phyloP scores from a whole-genome alignment of 371 early-diverging fungal genomes.

The Rhizopus microsporus region DNA sequence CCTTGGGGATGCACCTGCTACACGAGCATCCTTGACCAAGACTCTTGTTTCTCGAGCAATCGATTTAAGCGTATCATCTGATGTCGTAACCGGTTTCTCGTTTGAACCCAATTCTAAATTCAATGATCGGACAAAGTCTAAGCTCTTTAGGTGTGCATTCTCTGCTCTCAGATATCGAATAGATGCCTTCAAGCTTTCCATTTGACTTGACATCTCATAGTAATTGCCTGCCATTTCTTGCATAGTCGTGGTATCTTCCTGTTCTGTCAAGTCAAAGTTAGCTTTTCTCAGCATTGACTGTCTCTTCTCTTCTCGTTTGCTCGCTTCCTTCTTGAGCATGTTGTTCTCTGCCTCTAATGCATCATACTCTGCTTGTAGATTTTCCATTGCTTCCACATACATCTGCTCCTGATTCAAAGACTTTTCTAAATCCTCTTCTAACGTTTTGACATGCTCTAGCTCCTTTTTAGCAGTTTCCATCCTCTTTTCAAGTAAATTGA shows the following conservation, averaged over 20 bases:
- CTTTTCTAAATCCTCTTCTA: constrained; percentile 64
- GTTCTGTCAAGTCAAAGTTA: constrained; percentile 23
- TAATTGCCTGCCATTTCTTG: constrained; percentile 27
- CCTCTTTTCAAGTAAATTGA: constrained; percentile 78
- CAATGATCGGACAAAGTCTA: constrained; percentile 45
- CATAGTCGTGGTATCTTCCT: constrained; percentile 8
- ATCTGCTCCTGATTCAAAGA: constrained; percentile 64
- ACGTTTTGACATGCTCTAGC: constrained; percentile 59
- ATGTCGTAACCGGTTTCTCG: constrained; percentile 5
- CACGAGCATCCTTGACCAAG: constrained; percentile 51
- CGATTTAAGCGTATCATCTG: constrained; percentile 20
- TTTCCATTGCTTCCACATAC: constrained; percentile 76
- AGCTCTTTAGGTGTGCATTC: constrained; percentile 75
- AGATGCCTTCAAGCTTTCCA: constrained; percentile 74
- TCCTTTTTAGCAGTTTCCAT: constrained; percentile 69
- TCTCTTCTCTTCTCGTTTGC: constrained; percentile 44
- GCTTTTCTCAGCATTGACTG: constrained; percentile 31
- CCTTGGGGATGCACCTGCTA: constrained; percentile 55
- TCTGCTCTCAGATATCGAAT: constrained; percentile 78
- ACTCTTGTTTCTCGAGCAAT: constrained; percentile 40
- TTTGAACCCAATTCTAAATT: constrained; percentile 36
- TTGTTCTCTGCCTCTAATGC: constrained; percentile 65
- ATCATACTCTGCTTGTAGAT: constrained; percentile 73
- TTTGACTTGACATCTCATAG: constrained; percentile 21
- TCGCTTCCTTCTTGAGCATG: constrained; percentile 56